A percentile compares a stretch with the other conserved stretches of the same genome.
phyloP scores from a whole-genome alignment of 2,329 filamentous ascomycete genomes.

The Aureobasidium lini region DNA sequence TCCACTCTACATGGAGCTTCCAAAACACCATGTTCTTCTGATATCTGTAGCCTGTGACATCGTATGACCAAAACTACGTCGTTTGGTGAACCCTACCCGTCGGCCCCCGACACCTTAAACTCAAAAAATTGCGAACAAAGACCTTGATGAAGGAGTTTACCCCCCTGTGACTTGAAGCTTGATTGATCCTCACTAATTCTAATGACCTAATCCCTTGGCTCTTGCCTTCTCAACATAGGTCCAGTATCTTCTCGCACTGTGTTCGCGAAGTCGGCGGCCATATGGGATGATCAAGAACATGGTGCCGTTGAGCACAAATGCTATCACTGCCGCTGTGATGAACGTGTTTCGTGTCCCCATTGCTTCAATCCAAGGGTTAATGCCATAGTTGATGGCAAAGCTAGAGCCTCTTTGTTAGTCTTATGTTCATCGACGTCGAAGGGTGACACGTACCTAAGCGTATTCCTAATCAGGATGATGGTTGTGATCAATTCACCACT shows the following conservation, averaged over 20 bases:
- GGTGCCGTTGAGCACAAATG: background rate
- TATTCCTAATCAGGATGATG: conserved; percentile 41
- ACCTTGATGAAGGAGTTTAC: background rate
- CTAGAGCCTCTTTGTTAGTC: conserved; percentile 16
- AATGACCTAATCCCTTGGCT: conserved; percentile 6
- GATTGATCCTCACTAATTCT: background rate
- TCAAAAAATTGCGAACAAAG: background rate
- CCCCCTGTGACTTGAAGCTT: no score
- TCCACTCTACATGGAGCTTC: background rate
- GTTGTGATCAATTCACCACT: conserved; percentile 39
- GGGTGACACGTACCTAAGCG: conserved; percentile 26
- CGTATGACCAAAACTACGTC: no score
- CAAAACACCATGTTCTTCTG: background rate
- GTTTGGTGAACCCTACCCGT: background rate
- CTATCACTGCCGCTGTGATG: conserved; percentile 30
- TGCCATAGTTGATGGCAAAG: conserved; percentile 39
- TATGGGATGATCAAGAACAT: conserved; percentile 3
- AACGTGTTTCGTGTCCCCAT: conserved; percentile 39
- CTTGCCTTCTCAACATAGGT: conserved; percentile 11
- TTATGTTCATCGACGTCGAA: background rate
- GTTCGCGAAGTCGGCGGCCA: background rate
- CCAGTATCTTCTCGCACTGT: conserved; percentile 11
- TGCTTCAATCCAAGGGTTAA: conserved; percentile 39
- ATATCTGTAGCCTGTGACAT: no score
- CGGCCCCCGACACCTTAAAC: no score